A percentile compares a stretch with the other conserved stretches of the same genome.
Conservation (phyloP, 2,329 filamentous ascomycete species). For the Colletotrichum chrysophilum region DNA sequence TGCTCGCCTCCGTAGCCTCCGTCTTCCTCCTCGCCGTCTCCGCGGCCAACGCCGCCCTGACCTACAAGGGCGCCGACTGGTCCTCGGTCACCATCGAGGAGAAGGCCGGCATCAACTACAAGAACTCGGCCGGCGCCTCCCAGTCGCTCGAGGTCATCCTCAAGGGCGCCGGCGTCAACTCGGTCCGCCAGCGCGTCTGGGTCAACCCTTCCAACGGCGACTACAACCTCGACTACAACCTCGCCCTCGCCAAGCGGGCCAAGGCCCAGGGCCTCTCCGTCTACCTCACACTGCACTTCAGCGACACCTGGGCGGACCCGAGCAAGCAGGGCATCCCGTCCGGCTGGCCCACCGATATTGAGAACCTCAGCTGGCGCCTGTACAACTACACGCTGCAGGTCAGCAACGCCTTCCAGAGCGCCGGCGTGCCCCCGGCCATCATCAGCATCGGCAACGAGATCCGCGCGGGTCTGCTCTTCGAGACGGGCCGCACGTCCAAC, state of each 20-base stretch:
- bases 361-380: constrained; percentile 63
- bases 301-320: constrained; percentile 76
- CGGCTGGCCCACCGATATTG: constrained; percentile 67
- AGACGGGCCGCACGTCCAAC: constrained; percentile 60
- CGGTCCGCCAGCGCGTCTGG: constrained; percentile 74
- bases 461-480: constrained; percentile 69
- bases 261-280: constrained; percentile 66
- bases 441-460: constrained; percentile 80
- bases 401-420: constrained; percentile 63
- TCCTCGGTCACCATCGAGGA: constrained; percentile 72
- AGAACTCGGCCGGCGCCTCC: constrained; percentile 54
- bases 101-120: constrained; percentile 64
- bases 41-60: constrained; percentile 50
- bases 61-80: constrained; percentile 73
- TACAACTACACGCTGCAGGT: constrained; percentile 73
- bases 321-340: constrained; percentile 65
- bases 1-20: constrained; percentile 17
- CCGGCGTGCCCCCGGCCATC: constrained; percentile 61
- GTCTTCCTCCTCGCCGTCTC: constrained; percentile 15
- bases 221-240: constrained; percentile 74
- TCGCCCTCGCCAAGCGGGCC: constrained; percentile 69
- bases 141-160: constrained; percentile 69
- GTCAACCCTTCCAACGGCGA: constrained; percentile 68
- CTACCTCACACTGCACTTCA: constrained; percentile 69
- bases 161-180: constrained; percentile 67